phyloP scores from a whole-genome alignment of 306 rosid genomes.

The Geum urbanum region DNA sequence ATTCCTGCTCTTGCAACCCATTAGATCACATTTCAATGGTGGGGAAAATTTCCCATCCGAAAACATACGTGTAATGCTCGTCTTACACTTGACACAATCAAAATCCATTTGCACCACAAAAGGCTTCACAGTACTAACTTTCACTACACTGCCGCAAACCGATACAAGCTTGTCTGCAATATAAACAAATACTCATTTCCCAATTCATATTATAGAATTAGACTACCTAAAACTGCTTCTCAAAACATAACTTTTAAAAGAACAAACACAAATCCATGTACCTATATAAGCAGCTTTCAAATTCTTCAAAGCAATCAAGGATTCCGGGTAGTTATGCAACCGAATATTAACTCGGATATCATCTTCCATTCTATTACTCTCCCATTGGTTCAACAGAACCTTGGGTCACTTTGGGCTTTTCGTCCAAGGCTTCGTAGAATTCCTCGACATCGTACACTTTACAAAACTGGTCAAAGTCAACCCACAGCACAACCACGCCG shows the following conservation, averaged over 20 bases:
- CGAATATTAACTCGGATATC: constrained; percentile 59
- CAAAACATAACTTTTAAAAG: neutral
- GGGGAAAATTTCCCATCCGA: constrained; percentile 92
- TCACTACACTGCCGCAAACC: constrained; percentile 86
- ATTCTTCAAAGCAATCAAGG: constrained; percentile 78
- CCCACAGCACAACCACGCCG: constrained; percentile 45
- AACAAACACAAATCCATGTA: constrained; percentile 18
- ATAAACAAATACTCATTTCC: constrained; percentile 20
- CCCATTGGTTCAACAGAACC: constrained; percentile 50
- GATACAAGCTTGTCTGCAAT: constrained; percentile 81
- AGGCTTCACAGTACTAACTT: constrained; percentile 78
- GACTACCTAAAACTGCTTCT: constrained; percentile 3
- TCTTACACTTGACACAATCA: constrained; percentile 76
- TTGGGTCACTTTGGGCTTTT: constrained; percentile 62
- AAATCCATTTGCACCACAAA: constrained; percentile 76
- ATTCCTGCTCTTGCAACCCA: constrained; percentile 87
- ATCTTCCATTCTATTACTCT: constrained; percentile 35
- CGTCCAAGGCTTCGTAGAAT: constrained; percentile 52
- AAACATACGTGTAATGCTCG: constrained; percentile 49
- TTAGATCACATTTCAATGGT: constrained; percentile 57
- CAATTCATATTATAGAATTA: constrained; percentile 12
- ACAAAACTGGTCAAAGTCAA: constrained; percentile 65
- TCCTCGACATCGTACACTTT: constrained; percentile 40
- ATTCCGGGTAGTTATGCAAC: constrained; percentile 73
- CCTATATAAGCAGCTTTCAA: constrained; percentile 93